phyloP scores from a whole-genome alignment of 2,329 filamentous ascomycete species.

The Parastagonospora avenae region DNA sequence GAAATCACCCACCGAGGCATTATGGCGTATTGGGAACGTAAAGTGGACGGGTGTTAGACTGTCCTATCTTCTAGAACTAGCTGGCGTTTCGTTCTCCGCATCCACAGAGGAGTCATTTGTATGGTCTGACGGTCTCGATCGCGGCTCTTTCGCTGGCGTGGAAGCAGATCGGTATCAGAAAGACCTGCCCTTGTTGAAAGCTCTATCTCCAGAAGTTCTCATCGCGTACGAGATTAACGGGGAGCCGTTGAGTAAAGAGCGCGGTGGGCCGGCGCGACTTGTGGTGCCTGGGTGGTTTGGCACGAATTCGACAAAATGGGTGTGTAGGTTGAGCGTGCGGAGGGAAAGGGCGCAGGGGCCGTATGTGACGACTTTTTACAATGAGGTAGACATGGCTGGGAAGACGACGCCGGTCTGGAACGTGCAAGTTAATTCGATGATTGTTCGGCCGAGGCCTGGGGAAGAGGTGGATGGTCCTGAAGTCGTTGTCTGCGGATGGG shows the following conservation, averaged over 20 bases:
- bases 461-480: constrained; percentile 1
- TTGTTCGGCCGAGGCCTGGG: constrained; percentile 22
- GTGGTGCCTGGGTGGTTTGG: constrained; percentile 42
- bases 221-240: constrained; percentile 38
- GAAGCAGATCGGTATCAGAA: constrained; percentile 40
- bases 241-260: constrained; percentile 18
- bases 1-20: constrained; percentile 29
- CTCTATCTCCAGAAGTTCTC: constrained; percentile 26
- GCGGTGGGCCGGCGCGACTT: constrained; percentile 38
- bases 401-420: constrained; percentile 29
- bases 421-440: constrained; percentile 35
- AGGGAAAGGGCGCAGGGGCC: constrained; percentile 22
- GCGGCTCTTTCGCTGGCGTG: constrained; percentile 27
- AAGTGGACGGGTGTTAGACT: constrained; percentile 43
- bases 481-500: constrained; percentile 27
- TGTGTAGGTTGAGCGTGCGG: constrained; percentile 28
- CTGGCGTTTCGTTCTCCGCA: constrained; percentile 9
- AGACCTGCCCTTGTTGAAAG: constrained; percentile 36
- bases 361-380: constrained; percentile 38
- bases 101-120: constrained; percentile 19
- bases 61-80: constrained; percentile 23
- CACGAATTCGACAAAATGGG: constrained; percentile 41
- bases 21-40: constrained; percentile 44
- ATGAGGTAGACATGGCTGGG: constrained; percentile 15
- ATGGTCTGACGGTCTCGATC: constrained; percentile 39